Conservation (phyloP, 2,329 filamentous ascomycete species). For the Fusarium odoratissimum region DNA sequence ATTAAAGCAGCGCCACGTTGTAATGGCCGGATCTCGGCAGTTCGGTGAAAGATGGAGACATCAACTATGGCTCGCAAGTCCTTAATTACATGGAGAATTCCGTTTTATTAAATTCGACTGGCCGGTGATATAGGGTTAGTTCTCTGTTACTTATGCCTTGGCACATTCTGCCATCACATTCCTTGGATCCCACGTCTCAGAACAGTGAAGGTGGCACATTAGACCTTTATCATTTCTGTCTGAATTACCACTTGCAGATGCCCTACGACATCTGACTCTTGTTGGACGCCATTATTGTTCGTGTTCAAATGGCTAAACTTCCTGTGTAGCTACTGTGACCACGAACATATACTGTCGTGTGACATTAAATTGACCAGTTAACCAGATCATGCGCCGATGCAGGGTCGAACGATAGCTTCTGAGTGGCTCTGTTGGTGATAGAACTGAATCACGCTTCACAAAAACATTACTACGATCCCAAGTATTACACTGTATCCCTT, state of each 20-base stretch:
- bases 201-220: too few species aligned
- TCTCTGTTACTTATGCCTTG: too few species aligned
- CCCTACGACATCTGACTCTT: neutral
- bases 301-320: too few species aligned
- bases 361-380: neutral
- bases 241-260: neutral
- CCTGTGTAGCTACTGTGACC: neutral
- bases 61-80: neutral
- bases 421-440: neutral
- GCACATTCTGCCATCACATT: neutral
- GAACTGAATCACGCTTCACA: neutral
- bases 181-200: neutral
- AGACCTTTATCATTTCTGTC: neutral
- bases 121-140: rapidly evolving
- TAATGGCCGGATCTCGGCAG: neutral
- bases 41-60: neutral
- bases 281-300: too few species aligned
- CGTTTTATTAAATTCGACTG: rapidly evolving
- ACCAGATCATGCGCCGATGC: too few species aligned
- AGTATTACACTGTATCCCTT: neutral
- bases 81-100: too few species aligned
- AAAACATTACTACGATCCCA: rapidly evolving
- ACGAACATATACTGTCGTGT: neutral
- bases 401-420: neutral
- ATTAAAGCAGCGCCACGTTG: neutral